Evolutionary conservation across 805 yeast species (phyloP).

Genomic region (Candida tibetensis): DNA sequence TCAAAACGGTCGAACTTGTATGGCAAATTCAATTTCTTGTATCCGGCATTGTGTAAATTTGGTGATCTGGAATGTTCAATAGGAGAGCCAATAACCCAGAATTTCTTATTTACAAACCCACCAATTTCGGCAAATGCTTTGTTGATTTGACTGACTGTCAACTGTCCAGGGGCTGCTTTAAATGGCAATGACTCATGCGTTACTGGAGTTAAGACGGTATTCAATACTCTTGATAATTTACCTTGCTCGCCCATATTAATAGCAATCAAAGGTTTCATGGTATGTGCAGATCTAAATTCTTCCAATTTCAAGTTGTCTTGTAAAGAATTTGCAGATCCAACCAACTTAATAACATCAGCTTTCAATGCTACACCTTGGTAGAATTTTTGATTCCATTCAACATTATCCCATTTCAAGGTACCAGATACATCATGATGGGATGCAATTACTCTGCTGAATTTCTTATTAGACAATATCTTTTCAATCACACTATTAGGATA

Average conservation of each 20-base stretch:
- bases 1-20: constrained; percentile 66
- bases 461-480: constrained; percentile 49
- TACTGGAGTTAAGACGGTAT: constrained; percentile 77
- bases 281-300: constrained; percentile 58
- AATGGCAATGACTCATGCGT: constrained; percentile 67
- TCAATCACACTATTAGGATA: constrained; percentile 56
- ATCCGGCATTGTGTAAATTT: constrained; percentile 76
- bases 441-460: constrained; percentile 71
- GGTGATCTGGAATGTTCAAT: constrained; percentile 89
- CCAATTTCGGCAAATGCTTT: constrained; percentile 57
- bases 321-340: constrained; percentile 66
- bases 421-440: constrained; percentile 79
- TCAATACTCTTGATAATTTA: constrained; percentile 74
- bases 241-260: constrained; percentile 80
- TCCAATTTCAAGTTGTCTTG: constrained; percentile 73
- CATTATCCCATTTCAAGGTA: constrained; percentile 56
- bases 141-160: constrained; percentile 66
- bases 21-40: constrained; percentile 72
- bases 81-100: constrained; percentile 79
- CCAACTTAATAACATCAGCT: constrained; percentile 78
- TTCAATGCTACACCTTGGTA: constrained; percentile 61
- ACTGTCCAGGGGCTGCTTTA: constrained; percentile 79
- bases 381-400: constrained; percentile 74
- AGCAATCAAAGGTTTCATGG: constrained; percentile 67
- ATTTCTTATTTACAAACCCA: constrained; percentile 53